Evolutionary conservation across 805 yeast species (phyloP), one percentile per base, ranked within the genome.

Genomic region (Myxozyma melibiosi): DNA sequence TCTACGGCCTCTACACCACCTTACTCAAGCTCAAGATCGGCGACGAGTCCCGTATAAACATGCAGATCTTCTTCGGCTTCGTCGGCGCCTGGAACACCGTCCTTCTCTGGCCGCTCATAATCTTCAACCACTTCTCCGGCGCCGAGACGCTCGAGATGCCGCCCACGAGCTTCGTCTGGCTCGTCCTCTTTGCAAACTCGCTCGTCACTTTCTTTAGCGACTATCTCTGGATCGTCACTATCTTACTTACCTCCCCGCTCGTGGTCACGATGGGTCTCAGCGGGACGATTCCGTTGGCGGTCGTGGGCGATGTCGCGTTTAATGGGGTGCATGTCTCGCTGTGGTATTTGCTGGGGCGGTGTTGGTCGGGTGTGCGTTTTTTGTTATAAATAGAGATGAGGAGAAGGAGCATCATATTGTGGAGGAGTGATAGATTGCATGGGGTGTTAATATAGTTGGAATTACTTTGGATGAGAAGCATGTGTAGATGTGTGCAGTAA

Each of bases 211-310:
- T 94, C 64, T 72, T 91, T 14, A 86, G 96, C 38, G 99, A 94
- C 70, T 90, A 86, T 66, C 84, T 95, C 67, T 94, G 99, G 99
- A 96, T 96, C 33, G 83, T 89, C 62, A 96, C 98, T 0, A 94
- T 91, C 82, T 78, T 94, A 31, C 75, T 94, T 67, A 94, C 99
- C 0, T 86, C 94, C 42, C 99, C 99, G 1, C 76, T 94, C 63
- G 91, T 96, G 0, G 98, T 92, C 2, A 94, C 99, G 0, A 96
- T 94, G 9, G 99, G 99, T 0, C 76, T 94, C 30, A 86, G 96
- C 20, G 82, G 91, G 58, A 92, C 98, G 0, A 94, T 94, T 18
- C 99, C 99, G 2, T 79, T 94, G 50, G 96, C 97, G 0, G 88
- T 94, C 88, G 71, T 90, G 31, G 96, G 97, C 30, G 99, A 94